Percentiles rank a stretch among this genome's conserved stretches.
Conservation (phyloP, 1,284 basidiomycete species). For the Rugosomyces carneus region DNA sequence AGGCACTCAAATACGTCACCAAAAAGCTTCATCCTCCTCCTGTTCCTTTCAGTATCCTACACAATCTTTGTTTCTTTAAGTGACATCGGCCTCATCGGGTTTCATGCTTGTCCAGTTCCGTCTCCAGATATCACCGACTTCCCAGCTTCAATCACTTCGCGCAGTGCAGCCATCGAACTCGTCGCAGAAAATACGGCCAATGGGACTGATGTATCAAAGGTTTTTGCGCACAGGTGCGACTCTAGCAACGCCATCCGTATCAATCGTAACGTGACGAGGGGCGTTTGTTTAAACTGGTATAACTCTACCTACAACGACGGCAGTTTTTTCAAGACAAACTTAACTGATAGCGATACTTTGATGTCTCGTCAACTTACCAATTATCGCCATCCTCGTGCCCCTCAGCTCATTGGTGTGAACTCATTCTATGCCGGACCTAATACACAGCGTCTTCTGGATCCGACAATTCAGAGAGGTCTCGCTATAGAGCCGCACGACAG, state of each 20-base stretch:
- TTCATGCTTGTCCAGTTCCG: constrained; percentile 6
- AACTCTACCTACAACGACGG: constrained; percentile 7
- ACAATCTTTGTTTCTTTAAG: constrained; percentile 7
- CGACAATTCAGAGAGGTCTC: constrained; percentile 5
- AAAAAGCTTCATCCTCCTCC: constrained; percentile 3
- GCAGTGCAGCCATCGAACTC: neutral
- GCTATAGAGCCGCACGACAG: constrained; percentile 3
- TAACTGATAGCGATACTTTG: constrained; percentile 8
- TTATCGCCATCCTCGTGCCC: neutral
- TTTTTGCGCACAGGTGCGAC: constrained; percentile 6
- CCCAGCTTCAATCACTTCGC: constrained; percentile 3
- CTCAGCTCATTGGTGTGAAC: constrained; percentile 1
- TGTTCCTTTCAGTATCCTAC: constrained; percentile 9
- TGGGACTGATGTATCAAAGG: constrained; percentile 3
- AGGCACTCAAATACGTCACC: constrained; percentile 2
- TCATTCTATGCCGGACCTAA: constrained; percentile 5
- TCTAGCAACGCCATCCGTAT: neutral
- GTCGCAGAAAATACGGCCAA: constrained; percentile 3
- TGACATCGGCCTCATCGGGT: constrained; percentile 10
- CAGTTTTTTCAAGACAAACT: constrained; percentile 4
- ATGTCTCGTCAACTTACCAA: constrained; percentile 3
- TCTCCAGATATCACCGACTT: neutral
- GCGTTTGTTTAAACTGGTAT: constrained; percentile 4
- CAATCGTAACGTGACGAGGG: neutral
- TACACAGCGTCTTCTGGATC: neutral